Base-by-base conservation (phyloP, 202 grass and related monocot genomes). In the Dendrocalamus latiflorus region DNA sequence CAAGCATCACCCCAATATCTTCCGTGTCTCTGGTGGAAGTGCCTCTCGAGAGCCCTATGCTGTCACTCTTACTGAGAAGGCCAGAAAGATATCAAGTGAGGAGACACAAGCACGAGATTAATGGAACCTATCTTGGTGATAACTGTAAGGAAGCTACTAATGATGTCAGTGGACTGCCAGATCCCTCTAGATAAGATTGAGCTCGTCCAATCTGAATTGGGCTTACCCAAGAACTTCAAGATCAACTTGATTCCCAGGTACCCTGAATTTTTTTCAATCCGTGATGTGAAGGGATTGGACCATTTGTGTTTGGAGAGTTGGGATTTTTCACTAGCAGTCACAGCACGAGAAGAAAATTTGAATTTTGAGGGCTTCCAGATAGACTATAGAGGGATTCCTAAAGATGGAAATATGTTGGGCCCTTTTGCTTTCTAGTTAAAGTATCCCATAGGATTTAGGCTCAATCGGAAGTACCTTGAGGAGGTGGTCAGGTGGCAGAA, bases 131-230 rank as follows among this genome's bases (percentile, higher is more conserved):
- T 98, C 72, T 74, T 98, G 83, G 83, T 92, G 76, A 94, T 55
- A 51, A 93, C 93, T n/a, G 84, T 94, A 24, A 88, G 87, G 82
- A 98, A 90, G 85, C 81, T n/a, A 63, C 76, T 98, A 60, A 98
- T 98, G 93, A 92, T 98, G 93, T 95, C 91, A 1, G 80, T 92
- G 93, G 91, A 93, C 77, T 95, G 87, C 74, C 93, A 95, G 72
- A 95, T 98, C 49, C 85, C 85, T 25, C 15, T 90, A 42, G 89
- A 95, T 54, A 95, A 98, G 82, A 93, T 93, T 69, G 87, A 93
- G 33, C 80, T 98, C 50, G 93, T 95, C 39, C 81, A 90, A 41
- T 85, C 81, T 84, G 95, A 98, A 66, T 77, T 95, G 15, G 93
- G 93, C 12, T 67, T 93, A 53, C 89, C 89, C 8, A 82, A 64